phyloP scores from a whole-genome alignment of 2,329 filamentous ascomycete species.

The Colletotrichum orchidophilum region DNA sequence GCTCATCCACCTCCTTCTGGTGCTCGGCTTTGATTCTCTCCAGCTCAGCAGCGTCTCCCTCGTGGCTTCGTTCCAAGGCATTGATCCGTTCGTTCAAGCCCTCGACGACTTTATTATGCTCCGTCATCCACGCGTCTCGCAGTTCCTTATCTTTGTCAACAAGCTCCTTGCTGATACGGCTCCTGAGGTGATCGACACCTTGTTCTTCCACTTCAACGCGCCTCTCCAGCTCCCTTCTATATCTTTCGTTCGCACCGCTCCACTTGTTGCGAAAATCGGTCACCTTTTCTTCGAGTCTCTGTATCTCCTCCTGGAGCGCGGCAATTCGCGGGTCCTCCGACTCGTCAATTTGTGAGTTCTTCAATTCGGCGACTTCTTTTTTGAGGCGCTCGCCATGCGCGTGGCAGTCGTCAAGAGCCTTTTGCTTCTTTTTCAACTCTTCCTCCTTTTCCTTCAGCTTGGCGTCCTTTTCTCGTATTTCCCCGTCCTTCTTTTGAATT shows the following conservation, averaged over 20 bases:
- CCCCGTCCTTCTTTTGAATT: neutral
- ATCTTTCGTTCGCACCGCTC: neutral
- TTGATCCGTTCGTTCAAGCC: neutral
- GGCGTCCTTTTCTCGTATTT: neutral
- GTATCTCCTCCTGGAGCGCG: neutral
- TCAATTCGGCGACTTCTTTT: neutral
- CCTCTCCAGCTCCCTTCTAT: neutral
- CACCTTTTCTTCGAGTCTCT: neutral
- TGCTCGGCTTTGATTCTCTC: neutral
- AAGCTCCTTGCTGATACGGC: neutral
- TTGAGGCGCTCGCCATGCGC: neutral
- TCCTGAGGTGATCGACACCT: neutral
- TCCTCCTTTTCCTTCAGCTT: neutral
- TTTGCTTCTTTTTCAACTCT: neutral
- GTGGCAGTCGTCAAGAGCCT: neutral
- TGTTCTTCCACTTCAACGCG: neutral
- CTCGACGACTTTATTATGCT: neutral
- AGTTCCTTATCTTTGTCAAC: neutral
- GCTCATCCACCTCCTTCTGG: neutral
- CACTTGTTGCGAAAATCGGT: neutral
- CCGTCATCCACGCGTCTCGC: neutral
- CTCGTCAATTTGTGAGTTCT: neutral
- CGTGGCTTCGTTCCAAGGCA: neutral
- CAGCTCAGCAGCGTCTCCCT: neutral
- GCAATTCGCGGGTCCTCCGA: neutral